Evolutionary conservation across 306 rosid genomes (phyloP).

Genomic region (Benincasa hispida): DNA sequence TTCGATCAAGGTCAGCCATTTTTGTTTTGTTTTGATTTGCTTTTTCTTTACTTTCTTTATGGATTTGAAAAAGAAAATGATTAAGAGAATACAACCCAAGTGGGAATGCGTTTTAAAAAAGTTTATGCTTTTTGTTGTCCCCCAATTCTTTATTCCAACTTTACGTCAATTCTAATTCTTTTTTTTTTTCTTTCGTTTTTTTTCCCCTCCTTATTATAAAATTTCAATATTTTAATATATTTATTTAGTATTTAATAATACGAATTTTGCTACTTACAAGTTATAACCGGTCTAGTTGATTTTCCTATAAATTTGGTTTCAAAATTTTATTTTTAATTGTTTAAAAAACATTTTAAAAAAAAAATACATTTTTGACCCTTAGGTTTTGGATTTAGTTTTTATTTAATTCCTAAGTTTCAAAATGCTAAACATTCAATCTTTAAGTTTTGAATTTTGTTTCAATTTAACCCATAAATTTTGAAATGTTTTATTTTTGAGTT

Average conservation of each 20-base stretch:
- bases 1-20: conserved; percentile 48
- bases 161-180: not conserved
- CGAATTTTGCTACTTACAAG: too few relatives aligned
- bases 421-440: too few relatives aligned
- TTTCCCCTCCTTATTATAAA: not conserved
- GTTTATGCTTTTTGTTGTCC: not conserved
- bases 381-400: too few relatives aligned
- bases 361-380: too few relatives aligned
- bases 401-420: too few relatives aligned
- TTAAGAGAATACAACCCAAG: not conserved
- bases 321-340: too few relatives aligned
- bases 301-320: not conserved
- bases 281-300: not conserved
- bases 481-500: too few relatives aligned
- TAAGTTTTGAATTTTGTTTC: too few relatives aligned
- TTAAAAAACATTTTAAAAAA: too few relatives aligned
- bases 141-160: not conserved
- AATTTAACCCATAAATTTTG: too few relatives aligned
- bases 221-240: not conserved
- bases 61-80: not conserved
- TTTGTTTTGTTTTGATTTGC: conserved; percentile 37
- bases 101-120: not conserved
- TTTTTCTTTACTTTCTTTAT: conserved; percentile 2
- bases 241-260: too few relatives aligned
- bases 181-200: not conserved